Base-by-base conservation (phyloP, 2,329 filamentous ascomycete genomes). In the Penicillium sumatraense region DNA sequence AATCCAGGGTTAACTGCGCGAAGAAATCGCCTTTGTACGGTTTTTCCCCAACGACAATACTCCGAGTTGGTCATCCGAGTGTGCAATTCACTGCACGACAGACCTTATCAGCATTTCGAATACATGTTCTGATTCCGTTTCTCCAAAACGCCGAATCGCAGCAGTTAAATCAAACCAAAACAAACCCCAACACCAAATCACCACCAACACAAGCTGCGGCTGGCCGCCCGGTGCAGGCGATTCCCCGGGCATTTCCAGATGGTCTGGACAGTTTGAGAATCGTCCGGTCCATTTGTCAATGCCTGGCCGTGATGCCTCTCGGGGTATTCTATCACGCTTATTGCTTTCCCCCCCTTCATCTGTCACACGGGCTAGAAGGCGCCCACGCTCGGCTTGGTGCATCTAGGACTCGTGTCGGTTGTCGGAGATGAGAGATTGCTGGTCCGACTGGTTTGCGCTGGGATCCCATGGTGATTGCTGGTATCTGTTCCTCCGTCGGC, bases 361-460 rank as follows among this genome's bases (percentile, higher is more conserved):
- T 16, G 16, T 46, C 26, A 46, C 42, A 46, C 26, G 27, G 26
- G 24, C 42, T 46, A 20, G 27, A 31, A 46, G 27, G 27, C 42
- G 42, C 42, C 42, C 42, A 46, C 27, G 42, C 26, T 46, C 42
- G 42, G 42, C 26, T 46, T 13, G 42, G n/a, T 21, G 18, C 26
- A 31, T 18, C 27, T 27, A 16, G 16, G 14, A 29, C 26, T 20
- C n/a, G 42, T 46, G 42, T 46, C 27, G 42, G 26, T 7, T 23
- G 16, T 46, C 42, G 42, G 42, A 31, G 42, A 46, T 46, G 42
- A 46, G 24, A 16, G 2, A 46, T 46, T 46, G 14, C n/a, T 31
- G 24, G 16, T 46, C 42, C 42, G 42, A 46, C 42, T 46, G 42
- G 27, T 21, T 46, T 29, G 26, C n/a, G 29, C 42, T 31, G 27